A percentile compares a stretch with the other conserved stretches of the same genome.
These are phyloP conservation scores for Phytophthora sojae DNA, from an alignment of 352 stramenopile species.

Conservation along the genomic window DNA sequence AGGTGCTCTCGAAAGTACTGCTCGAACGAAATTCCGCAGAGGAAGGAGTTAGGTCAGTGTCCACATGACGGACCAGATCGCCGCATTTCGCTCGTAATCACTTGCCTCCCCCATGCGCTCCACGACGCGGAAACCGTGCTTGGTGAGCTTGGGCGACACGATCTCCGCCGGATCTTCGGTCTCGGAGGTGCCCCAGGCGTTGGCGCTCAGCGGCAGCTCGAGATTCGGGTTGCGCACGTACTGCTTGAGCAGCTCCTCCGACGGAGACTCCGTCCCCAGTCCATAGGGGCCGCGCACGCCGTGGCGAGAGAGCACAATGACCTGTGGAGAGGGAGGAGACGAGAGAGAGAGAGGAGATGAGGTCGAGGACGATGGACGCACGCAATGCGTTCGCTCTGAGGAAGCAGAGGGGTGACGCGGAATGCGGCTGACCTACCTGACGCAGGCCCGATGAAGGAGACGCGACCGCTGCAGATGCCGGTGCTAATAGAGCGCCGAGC, in stretches of 20 bases:
- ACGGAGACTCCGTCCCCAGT: slow-evolving; percentile 56
- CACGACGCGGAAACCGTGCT: slow-evolving; percentile 70
- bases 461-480: not conserved
- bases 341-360: not conserved
- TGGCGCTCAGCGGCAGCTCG: slow-evolving; percentile 57
- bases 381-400: slow-evolving; percentile 12
- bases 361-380: slow-evolving; percentile 8
- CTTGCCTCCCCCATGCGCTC: slow-evolving; percentile 71
- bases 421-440: slow-evolving; percentile 30
- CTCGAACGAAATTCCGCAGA: slow-evolving; percentile 19
- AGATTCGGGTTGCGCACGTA: slow-evolving; percentile 74
- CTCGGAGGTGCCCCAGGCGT: slow-evolving; percentile 75
- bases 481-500: slow-evolving; percentile 6
- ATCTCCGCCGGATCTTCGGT: slow-evolving; percentile 65
- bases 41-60: slow-evolving; percentile 1
- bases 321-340: slow-evolving; percentile 31
- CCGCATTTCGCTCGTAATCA: slow-evolving; percentile 2
- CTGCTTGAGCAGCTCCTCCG: slow-evolving; percentile 55
- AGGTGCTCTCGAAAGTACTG: slow-evolving; percentile 80
- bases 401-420: not conserved
- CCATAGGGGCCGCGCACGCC: slow-evolving; percentile 81
- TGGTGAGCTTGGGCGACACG: slow-evolving; percentile 83
- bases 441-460: slow-evolving; percentile 32
- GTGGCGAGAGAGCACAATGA: slow-evolving; percentile 77
- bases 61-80: slow-evolving; percentile 5